These are phyloP conservation scores for Ampelomyces quisqualis DNA, from an alignment of 2,329 filamentous ascomycete species.

Conservation along the genomic window DNA sequence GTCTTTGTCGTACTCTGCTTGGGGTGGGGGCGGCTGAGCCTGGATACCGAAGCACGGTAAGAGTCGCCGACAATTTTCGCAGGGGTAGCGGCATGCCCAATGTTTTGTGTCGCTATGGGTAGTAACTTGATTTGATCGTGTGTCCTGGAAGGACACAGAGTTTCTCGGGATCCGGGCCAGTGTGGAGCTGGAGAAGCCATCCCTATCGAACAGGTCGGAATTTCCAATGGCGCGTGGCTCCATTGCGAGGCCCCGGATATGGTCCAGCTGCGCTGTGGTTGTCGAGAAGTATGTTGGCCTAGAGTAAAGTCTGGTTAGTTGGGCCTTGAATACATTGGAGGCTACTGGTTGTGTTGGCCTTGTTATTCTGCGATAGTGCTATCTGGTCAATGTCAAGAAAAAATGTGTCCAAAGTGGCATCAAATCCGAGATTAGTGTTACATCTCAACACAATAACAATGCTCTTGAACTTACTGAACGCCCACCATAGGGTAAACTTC, in stretches of 20 bases:
- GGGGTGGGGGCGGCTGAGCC: neutral
- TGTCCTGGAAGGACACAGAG: neutral
- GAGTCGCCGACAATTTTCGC: neutral
- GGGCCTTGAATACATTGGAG: too few species aligned
- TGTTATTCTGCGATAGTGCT: neutral
- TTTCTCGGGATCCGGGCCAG: too few species aligned
- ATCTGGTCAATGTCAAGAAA: neutral
- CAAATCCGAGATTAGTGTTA: too few species aligned
- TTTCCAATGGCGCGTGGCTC: neutral
- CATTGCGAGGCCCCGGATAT: neutral
- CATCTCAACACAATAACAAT: neutral
- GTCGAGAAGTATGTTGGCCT: neutral
- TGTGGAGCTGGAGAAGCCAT: conserved; percentile 1
- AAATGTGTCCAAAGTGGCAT: too few species aligned
- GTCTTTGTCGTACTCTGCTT: neutral
- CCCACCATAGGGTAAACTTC: neutral
- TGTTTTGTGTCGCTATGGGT: neutral
- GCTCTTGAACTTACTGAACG: neutral
- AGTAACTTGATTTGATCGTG: neutral
- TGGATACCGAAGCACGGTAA: neutral
- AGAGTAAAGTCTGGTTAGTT: too few species aligned
- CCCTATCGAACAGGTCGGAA: neutral
- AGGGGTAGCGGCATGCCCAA: neutral
- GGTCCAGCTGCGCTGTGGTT: neutral
- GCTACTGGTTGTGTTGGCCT: neutral